Percentiles rank a stretch among this genome's conserved stretches.
phyloP scores from a whole-genome alignment of 1,139 yeast species.

The Geotrichum cucujoidarum region DNA sequence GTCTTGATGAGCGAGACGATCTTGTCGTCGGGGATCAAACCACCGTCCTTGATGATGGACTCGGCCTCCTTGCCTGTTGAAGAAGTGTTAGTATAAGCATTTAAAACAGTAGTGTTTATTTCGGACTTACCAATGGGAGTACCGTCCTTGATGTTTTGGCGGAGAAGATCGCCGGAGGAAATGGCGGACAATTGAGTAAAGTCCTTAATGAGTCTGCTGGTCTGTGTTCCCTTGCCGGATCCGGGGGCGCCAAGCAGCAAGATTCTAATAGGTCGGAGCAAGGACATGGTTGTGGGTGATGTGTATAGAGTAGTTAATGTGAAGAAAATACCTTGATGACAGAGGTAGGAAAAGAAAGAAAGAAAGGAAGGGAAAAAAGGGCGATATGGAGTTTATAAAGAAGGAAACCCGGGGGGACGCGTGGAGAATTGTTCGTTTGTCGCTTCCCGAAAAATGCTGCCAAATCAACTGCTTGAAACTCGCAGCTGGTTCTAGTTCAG shows the following conservation, averaged over 20 bases:
- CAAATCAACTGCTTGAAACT: too few relatives aligned
- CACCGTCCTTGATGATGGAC: constrained; percentile 54
- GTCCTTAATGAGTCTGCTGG: constrained; percentile 54
- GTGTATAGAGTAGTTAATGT: too few relatives aligned
- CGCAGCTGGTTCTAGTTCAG: too few relatives aligned
- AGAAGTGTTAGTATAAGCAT: background rate
- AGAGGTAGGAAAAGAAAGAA: background rate
- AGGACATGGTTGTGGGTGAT: constrained; percentile 6
- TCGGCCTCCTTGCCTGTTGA: constrained; percentile 43
- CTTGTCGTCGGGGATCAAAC: constrained; percentile 64
- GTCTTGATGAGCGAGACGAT: constrained; percentile 57
- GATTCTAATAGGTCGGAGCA: constrained; percentile 52
- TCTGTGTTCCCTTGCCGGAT: constrained; percentile 88
- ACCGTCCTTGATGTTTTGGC: constrained; percentile 56
- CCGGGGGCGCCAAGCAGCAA: constrained; percentile 90
- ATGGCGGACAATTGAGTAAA: constrained; percentile 48
- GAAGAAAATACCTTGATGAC: too few relatives aligned
- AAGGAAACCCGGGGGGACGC: background rate
- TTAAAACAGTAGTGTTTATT: background rate
- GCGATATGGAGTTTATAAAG: background rate
- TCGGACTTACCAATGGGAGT: constrained; percentile 50
- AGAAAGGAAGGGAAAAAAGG: background rate
- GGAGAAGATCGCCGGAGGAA: constrained; percentile 78
- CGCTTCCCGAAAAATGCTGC: too few relatives aligned
- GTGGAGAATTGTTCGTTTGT: background rate